Conservation (phyloP, 768 basidiomycete genomes). For the Hericium erinaceus region DNA sequence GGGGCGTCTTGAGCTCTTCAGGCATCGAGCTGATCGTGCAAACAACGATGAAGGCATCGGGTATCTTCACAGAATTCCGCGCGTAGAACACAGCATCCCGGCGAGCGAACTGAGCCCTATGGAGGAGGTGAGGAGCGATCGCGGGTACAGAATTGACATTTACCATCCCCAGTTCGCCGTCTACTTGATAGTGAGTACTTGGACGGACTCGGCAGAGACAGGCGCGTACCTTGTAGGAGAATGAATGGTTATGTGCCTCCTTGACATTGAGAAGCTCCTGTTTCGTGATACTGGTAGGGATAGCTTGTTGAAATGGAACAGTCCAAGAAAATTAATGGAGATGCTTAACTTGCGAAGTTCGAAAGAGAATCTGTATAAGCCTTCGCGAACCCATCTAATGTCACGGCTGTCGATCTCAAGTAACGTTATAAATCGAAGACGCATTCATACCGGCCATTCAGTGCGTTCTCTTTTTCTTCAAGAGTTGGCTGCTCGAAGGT, state of each 20-base stretch:
- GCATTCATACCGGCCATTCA: constrained; percentile 43
- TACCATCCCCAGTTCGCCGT: constrained; percentile 88
- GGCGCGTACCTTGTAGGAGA: constrained; percentile 51
- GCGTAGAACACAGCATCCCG: constrained; percentile 63
- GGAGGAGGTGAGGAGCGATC: neutral
- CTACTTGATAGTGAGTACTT: constrained; percentile 23
- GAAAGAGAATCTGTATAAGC: constrained; percentile 79
- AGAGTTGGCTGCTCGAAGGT: constrained; percentile 49
- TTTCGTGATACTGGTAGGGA: constrained; percentile 32
- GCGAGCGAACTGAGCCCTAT: constrained; percentile 71
- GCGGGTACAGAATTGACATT: neutral
- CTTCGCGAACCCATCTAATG: constrained; percentile 73
- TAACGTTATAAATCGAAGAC: neutral
- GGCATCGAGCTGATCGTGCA: constrained; percentile 73
- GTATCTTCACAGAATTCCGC: constrained; percentile 37
- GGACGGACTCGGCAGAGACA: neutral
- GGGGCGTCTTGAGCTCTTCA: constrained; percentile 35
- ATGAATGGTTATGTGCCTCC: constrained; percentile 77
- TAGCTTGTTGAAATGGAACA: neutral
- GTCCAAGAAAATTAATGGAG: neutral
- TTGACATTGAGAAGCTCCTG: constrained; percentile 50
- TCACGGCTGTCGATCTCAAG: no score
- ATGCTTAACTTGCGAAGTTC: constrained; percentile 57
- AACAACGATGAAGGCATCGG: constrained; percentile 66
- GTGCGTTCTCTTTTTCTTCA: constrained; percentile 61